These are phyloP conservation scores for Coniosporium tulheliwenetii DNA, from an alignment of 2,329 filamentous ascomycete genomes.

Conservation along the genomic window DNA sequence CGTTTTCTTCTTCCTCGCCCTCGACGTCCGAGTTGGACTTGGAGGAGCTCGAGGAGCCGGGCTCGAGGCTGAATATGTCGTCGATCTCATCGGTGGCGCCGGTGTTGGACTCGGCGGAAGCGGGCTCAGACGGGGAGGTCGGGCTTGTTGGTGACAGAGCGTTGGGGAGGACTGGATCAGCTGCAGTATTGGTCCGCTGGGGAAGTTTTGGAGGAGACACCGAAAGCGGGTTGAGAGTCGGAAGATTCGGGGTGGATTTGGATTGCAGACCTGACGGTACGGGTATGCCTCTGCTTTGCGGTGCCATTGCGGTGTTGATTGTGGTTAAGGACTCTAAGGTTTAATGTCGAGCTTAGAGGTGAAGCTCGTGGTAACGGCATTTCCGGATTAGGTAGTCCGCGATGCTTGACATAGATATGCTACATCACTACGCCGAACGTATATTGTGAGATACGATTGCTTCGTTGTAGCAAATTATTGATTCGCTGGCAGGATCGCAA, in stretches of 20 bases:
- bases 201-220: conserved; percentile 5
- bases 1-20: conserved; percentile 12
- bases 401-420: no score
- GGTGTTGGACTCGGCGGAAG: conserved; percentile 21
- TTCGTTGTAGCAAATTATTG: no score
- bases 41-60: conserved; percentile 10
- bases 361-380: no score
- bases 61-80: background rate
- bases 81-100: conserved; percentile 8
- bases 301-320: conserved; percentile 16
- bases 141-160: conserved; percentile 10
- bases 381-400: no score
- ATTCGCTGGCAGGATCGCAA: no score
- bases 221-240: conserved; percentile 21
- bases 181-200: conserved; percentile 3
- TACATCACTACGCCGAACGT: no score
- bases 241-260: conserved; percentile 30
- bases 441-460: no score
- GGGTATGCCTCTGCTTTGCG: conserved; percentile 25
- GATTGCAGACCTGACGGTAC: conserved; percentile 26
- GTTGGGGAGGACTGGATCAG: background rate
- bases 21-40: conserved; percentile 13
- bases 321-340: no score
- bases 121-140: conserved; percentile 21
- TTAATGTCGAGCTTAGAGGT: no score